A percentile compares a stretch with the other conserved stretches of the same genome.
Conservation (phyloP, 768 basidiomycete species). For the Kwoniella botswanensis region DNA sequence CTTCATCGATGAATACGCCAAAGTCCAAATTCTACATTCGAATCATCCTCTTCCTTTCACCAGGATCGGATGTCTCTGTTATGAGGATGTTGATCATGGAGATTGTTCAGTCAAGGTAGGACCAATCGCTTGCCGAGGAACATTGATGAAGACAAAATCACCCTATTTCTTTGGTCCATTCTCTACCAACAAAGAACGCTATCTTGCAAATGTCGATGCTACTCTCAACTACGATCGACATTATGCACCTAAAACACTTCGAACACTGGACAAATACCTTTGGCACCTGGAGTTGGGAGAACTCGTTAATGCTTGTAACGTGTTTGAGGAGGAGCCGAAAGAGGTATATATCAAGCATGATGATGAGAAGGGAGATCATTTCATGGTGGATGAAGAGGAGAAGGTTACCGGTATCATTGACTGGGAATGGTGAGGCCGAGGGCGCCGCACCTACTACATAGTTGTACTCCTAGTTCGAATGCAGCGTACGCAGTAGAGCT, state of each 20-base stretch:
- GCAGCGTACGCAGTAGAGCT: too few relatives aligned
- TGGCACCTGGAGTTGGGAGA: conserved; percentile 19
- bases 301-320: conserved; percentile 3
- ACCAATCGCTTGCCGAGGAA: conserved; percentile 1
- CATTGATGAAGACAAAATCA: not conserved
- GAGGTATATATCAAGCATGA: conserved; percentile 34
- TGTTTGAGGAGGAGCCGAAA: not conserved
- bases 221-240: conserved; percentile 3
- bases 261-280: conserved; percentile 11
- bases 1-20: conserved; percentile 18
- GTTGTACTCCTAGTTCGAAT: too few relatives aligned
- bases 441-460: too few relatives aligned
- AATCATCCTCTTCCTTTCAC: not conserved
- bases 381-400: conserved; percentile 42
- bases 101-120: not conserved
- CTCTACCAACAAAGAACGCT: conserved; percentile 16
- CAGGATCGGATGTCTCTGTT: conserved; percentile 2
- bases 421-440: conserved; percentile 48
- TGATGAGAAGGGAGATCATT: conserved; percentile 50
- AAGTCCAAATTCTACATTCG: conserved; percentile 2
- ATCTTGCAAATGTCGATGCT: conserved; percentile 19
- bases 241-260: too few relatives aligned
- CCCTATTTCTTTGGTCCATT: conserved; percentile 31
- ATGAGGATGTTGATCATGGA: too few relatives aligned
- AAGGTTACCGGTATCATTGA: conserved; percentile 50